Percentiles rank a stretch among this genome's conserved stretches.
Conservation (phyloP, 371 early-diverging fungal species). For the Rozella allomycis region DNA sequence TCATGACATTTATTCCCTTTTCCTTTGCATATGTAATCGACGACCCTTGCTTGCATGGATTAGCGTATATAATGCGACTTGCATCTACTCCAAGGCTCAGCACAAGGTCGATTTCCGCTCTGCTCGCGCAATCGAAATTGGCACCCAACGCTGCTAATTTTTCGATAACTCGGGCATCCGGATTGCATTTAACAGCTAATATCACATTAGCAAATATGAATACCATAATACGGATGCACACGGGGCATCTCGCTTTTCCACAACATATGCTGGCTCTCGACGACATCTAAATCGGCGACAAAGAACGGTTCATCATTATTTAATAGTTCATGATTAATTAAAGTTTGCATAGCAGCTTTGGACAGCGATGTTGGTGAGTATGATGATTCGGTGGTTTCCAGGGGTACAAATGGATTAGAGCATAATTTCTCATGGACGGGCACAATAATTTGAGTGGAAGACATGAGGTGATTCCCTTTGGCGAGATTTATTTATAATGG, state of each 20-base stretch:
- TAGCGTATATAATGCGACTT: slow-evolving; percentile 76
- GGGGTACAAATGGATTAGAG: too few relatives aligned
- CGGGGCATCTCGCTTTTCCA: slow-evolving; percentile 65
- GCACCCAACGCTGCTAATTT: slow-evolving; percentile 59
- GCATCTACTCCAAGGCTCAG: slow-evolving; percentile 54
- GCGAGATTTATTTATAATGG: too few relatives aligned
- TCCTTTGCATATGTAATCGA: slow-evolving; percentile 63
- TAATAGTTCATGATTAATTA: too few relatives aligned
- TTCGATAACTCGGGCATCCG: slow-evolving; percentile 61
- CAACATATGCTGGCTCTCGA: slow-evolving; percentile 55
- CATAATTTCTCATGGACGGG: too few relatives aligned
- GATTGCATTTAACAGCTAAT: slow-evolving; percentile 83
- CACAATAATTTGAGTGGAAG: too few relatives aligned
- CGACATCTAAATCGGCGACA: slow-evolving; percentile 72
- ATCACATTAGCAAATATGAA: slow-evolving; percentile 4
- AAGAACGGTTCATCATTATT: slow-evolving; percentile 81
- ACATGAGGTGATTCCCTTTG: too few relatives aligned
- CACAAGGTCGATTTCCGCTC: slow-evolving; percentile 61
- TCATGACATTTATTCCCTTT: slow-evolving; percentile 66
- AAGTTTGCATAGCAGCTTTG: too few relatives aligned
- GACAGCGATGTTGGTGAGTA: too few relatives aligned
- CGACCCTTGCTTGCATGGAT: slow-evolving; percentile 90
- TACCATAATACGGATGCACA: slow-evolving; percentile 83
- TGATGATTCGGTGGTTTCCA: too few relatives aligned
- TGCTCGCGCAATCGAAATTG: slow-evolving; percentile 84